Conservation (phyloP, 2,329 filamentous ascomycete genomes). For the Talaromyces islandicus region DNA sequence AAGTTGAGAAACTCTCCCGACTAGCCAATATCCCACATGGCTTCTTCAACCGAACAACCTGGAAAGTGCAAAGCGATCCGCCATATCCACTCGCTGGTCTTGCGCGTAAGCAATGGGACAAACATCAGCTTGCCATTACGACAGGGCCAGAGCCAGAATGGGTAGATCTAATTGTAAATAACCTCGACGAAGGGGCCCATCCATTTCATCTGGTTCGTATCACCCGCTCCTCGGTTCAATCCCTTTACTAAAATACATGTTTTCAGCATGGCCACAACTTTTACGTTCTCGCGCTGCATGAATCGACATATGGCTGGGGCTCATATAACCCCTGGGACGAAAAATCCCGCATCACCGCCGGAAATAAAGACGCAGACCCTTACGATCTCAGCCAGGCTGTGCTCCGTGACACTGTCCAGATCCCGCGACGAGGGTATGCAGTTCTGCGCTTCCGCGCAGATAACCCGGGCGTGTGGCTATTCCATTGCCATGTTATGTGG, state of each 20-base stretch:
- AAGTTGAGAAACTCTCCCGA: conserved; percentile 39
- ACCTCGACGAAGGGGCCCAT: conserved; percentile 45
- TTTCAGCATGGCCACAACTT: conserved; percentile 68
- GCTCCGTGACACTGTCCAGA: conserved; percentile 50
- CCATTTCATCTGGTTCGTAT: conserved; percentile 44
- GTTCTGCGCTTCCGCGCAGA: conserved; percentile 52
- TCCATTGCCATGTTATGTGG: conserved; percentile 50
- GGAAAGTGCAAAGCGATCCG: conserved; percentile 33
- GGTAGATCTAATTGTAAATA: conserved; percentile 47
- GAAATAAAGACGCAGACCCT: conserved; percentile 21
- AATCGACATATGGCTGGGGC: conserved; percentile 15
- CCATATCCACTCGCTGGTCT: conserved; percentile 29
- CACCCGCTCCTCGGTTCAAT: conserved; percentile 31
- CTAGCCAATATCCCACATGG: conserved; percentile 40
- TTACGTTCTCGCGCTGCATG: conserved; percentile 45
- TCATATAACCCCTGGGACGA: conserved; percentile 21
- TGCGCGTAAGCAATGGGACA: conserved; percentile 33
- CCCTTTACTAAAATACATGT: conserved; percentile 40
- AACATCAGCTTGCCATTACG: conserved; percentile 34
- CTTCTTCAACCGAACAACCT: conserved; percentile 45
- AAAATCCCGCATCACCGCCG: conserved; percentile 7
- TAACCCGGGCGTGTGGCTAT: conserved; percentile 48
- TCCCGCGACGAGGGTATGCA: conserved; percentile 49
- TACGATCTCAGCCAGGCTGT: conserved; percentile 31
- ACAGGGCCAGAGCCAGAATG: conserved; percentile 23